Evolutionary conservation across 2,329 filamentous ascomycete genomes (phyloP), one percentile per base, ranked within the genome.

Genomic region (Colletotrichum gigasporum): DNA sequence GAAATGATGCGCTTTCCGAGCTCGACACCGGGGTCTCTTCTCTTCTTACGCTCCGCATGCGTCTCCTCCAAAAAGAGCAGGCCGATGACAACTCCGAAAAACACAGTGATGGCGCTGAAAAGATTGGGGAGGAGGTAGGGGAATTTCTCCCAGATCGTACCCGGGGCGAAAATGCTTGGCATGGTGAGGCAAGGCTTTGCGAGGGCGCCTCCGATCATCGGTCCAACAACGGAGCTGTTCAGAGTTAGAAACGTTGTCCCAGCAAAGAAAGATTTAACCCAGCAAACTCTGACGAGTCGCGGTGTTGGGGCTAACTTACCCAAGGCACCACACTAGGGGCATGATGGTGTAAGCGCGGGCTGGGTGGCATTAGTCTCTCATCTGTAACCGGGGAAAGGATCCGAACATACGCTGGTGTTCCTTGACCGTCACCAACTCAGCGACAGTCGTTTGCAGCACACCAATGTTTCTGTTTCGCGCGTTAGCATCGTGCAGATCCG

Each of bases 321-420:
- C 96, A 73, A 99, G 85, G 75, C 94, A 97, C 96, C 96, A 99
- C 24, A 98, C 93, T 75, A 97, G 93, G 6, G 96, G 96, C 94
- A 99, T 97, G 70, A 98, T 94, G 11, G 95, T 93, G 79, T 97
- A 99, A 51, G 95, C 96, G 71, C 93, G 92, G 70, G 94, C 91
- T 94, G 66, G 62, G 55, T 56, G 51, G 42, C 45, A 71, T 81
- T 69, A 77, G 73, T 59, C 18, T 42, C 5, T 22, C 10, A 45
- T 24, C 45, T 57, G 62, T 56, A 50, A 35, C 47, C 32, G 51
- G 54, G 60, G 54, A 41, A 35, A 10, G 34, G 47, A 14, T 24
- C 20, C 34, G 30, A 56, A 81, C 91, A 79, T 78, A 93, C 91
- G 91, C 77, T 98, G 94, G 75, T 98, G 94, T 76, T 95, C 91